Base-by-base conservation (phyloP, 768 basidiomycete species). In the Tylopilus cervinicoccineus region DNA sequence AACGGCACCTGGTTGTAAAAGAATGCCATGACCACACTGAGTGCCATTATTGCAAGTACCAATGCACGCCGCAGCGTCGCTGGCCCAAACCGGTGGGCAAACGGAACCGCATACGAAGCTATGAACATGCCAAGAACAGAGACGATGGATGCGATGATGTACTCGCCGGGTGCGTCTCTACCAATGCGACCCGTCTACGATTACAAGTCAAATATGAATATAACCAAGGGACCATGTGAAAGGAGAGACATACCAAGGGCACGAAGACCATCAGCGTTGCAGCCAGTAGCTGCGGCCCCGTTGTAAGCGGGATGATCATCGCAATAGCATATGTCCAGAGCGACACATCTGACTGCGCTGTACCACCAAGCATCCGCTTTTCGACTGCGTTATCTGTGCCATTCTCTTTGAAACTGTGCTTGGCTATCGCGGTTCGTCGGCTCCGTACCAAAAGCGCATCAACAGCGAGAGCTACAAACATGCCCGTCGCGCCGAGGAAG, bases 211-310 rank as follows among this genome's bases (percentile, higher is more conserved):
- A 13, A 39, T 39, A 39, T 9, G 8, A 46, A 11, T 27, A 12
- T 12, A 19, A 12, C 7, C 34, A 6, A 11, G 19, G 16, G 20
- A 20, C n/a, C n/a, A n/a, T n/a, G n/a, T n/a, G n/a, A 17, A 67
- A 7, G 2, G 16, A 10, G 23, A 41, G 20, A 2, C 79, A 43
- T 53, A 88, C 88, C 59, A 96, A 67, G 7, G 95, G 95, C 0
- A 95, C 90, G 59, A 98, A 96, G 19, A 97, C 86, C 38, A 94
- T 88, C 36, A 90, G 57, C 4, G 86, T 80, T 6, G 81, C 75
- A 34, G 77, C 64, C 32, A 81, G 60, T 28, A 88, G 60, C 56
- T 87, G 74, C 0, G 76, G 67, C 19, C 86, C 84, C 0, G 77
- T 71, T 10, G 81, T 60, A 22, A 88, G 63, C 8, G 81, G 82